Evolutionary conservation across 1,284 basidiomycete genomes (phyloP), one percentile per base, ranked within the genome.

Genomic region (Cryptococcus amylolentus): DNA sequence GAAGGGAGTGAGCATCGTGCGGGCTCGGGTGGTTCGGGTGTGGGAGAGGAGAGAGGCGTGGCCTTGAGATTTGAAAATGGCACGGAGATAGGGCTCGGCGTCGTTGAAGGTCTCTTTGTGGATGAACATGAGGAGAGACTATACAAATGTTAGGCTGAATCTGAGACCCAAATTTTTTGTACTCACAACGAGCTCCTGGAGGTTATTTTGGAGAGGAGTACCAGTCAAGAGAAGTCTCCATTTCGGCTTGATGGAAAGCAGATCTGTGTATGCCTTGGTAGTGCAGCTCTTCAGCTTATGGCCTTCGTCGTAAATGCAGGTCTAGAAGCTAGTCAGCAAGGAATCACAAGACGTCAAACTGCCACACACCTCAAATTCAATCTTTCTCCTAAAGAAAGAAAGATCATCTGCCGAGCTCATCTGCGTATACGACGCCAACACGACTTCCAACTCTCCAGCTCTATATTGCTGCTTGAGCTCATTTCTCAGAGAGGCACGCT

Each of bases 1-100:
- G 73, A 99, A 99, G 0, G 96, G 96, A 16, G 91, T 94, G 87
- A 99, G 93, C 93, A 99, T 97, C 74, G 89, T 92, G 79, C 98
- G 96, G 5, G 96, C 96, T 55, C 95, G 81, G 49, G 91, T 89
- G 27, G 97, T 89, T 47, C 94, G 86, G 72, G 93, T 88, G 71
- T 90, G 86, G 6, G 93, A 89, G 14, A 98, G 85, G 43, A 96
- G 75, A 43, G 88, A 89, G 50, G 89, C 85, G 10, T 69, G 65
- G n/a, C 70, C 67, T 67, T 91, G 92, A 40, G 91, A 90, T 77
- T 98, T 98, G 85, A 98, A 99, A 65, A 99, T 96, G 13, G 92
- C 89, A 13, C 91, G 86, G 7, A 99, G 80, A 6, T 88, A 86
- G 37, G 86, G 86, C 55, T 83, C 82, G 16, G 83, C 85, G 39